Evolutionary conservation across 2,329 filamentous ascomycete genomes (phyloP).

Genomic region (Cercospora janseana): DNA sequence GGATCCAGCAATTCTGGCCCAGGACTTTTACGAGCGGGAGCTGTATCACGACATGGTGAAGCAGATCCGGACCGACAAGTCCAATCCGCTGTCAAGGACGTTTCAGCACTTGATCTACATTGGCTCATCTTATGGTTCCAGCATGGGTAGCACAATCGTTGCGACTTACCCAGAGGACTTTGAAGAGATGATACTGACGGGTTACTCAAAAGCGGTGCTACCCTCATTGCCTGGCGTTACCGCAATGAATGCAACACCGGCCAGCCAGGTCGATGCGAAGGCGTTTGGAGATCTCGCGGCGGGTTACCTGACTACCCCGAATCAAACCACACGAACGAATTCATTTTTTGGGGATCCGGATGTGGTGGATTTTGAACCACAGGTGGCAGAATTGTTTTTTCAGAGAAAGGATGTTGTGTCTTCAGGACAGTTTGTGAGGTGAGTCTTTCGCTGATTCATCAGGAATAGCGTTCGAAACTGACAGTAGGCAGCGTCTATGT

Average conservation of each 20-base stretch:
- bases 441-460: neutral
- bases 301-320: slow-evolving; percentile 22
- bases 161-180: slow-evolving; percentile 17
- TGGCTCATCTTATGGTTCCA: slow-evolving; percentile 19
- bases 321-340: slow-evolving; percentile 17
- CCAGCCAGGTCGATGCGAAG: slow-evolving; percentile 13
- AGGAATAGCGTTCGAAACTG: neutral
- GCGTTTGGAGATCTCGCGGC: slow-evolving; percentile 15
- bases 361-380: slow-evolving; percentile 20
- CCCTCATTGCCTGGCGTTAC: slow-evolving; percentile 19
- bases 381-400: slow-evolving; percentile 17
- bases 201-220: slow-evolving; percentile 18
- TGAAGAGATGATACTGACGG: slow-evolving; percentile 21
- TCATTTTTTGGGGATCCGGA: slow-evolving; percentile 22
- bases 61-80: slow-evolving; percentile 11
- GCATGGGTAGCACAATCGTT: slow-evolving; percentile 13
- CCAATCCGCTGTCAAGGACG: slow-evolving; percentile 1
- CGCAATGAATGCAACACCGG: slow-evolving; percentile 9
- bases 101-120: slow-evolving; percentile 16
- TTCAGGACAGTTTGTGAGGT: slow-evolving; percentile 20
- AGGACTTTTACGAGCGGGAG: slow-evolving; percentile 20
- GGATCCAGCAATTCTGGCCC: slow-evolving; percentile 15
- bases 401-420: slow-evolving; percentile 19
- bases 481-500: slow-evolving; percentile 12
- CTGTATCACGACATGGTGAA: slow-evolving; percentile 15